phyloP scores from a whole-genome alignment of 805 yeast species.

The Brettanomyces anomalus region DNA sequence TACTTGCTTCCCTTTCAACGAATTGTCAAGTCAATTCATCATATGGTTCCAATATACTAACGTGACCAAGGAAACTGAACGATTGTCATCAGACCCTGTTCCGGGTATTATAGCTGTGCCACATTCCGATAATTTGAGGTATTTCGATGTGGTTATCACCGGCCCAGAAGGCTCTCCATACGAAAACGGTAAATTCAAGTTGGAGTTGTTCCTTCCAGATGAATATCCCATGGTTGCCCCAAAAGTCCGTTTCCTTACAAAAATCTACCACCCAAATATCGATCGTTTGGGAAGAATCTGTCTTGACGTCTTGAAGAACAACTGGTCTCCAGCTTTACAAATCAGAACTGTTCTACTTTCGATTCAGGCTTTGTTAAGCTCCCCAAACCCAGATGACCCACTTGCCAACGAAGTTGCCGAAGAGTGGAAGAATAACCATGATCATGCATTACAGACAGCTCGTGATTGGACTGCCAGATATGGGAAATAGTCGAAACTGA shows the following conservation, averaged over 20 bases:
- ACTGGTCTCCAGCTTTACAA: slow-evolving; percentile 98
- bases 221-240: slow-evolving; percentile 99
- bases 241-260: slow-evolving; percentile 86
- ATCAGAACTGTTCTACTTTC: slow-evolving; percentile 86
- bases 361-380: slow-evolving; percentile 87
- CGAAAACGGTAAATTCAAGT: slow-evolving; percentile 66
- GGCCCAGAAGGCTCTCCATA: slow-evolving; percentile 93
- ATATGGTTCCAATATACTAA: not conserved
- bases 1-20: slow-evolving; percentile 1
- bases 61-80: slow-evolving; percentile 66
- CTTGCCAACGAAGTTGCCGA: slow-evolving; percentile 97
- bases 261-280: slow-evolving; percentile 93
- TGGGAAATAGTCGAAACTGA: slow-evolving; percentile 27
- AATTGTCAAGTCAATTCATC: too few species aligned
- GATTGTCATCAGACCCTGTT: slow-evolving; percentile 88
- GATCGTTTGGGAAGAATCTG: slow-evolving; percentile 94
- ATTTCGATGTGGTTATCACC: slow-evolving; percentile 83
- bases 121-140: slow-evolving; percentile 87
- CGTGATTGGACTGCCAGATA: slow-evolving; percentile 60
- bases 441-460: slow-evolving; percentile 73
- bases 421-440: slow-evolving; percentile 86
- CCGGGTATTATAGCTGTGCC: slow-evolving; percentile 93
- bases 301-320: slow-evolving; percentile 85
- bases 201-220: slow-evolving; percentile 87
- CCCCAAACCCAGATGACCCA: slow-evolving; percentile 98